Conservation (phyloP, 495 filamentous ascomycete genomes). For the Ascobolus immersus region DNA sequence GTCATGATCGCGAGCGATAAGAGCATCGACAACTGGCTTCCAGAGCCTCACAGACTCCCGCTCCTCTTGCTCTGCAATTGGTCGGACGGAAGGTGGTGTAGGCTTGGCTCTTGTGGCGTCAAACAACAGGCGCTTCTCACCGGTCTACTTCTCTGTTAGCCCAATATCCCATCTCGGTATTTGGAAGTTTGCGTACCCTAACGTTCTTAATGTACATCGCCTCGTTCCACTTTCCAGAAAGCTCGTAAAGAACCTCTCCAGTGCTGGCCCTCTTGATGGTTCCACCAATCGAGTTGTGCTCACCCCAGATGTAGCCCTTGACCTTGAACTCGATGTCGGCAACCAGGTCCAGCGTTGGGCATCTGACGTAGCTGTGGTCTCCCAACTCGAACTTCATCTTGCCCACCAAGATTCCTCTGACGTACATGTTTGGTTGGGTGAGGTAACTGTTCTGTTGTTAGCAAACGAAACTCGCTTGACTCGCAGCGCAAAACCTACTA, state of each 20-base stretch:
- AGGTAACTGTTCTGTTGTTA: constrained; percentile 32
- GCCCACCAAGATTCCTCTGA: constrained; percentile 83
- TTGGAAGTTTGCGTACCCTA: constrained; percentile 27
- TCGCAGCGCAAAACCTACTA: constrained; percentile 35
- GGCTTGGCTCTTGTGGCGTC: constrained; percentile 54
- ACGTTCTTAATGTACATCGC: constrained; percentile 78
- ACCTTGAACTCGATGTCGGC: constrained; percentile 97
- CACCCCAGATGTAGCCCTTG: constrained; percentile 90
- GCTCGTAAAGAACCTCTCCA: constrained; percentile 62
- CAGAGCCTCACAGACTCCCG: constrained; percentile 77
- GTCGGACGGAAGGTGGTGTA: constrained; percentile 46
- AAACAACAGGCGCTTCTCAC: constrained; percentile 71
- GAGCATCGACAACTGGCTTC: constrained; percentile 50
- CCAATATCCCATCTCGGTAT: neutral
- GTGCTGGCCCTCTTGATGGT: constrained; percentile 74
- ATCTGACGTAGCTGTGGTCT: constrained; percentile 84
- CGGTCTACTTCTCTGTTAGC: constrained; percentile 33
- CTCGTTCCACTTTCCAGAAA: constrained; percentile 78
- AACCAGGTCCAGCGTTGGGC: constrained; percentile 60
- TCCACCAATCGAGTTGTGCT: constrained; percentile 87
- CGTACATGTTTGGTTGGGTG: constrained; percentile 99
- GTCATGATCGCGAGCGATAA: constrained; percentile 65
- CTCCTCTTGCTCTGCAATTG: constrained; percentile 65
- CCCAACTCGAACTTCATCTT: constrained; percentile 99
- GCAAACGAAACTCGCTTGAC: neutral